Conservation (phyloP, 1,139 yeast species). For the Kodamaea suecica region DNA sequence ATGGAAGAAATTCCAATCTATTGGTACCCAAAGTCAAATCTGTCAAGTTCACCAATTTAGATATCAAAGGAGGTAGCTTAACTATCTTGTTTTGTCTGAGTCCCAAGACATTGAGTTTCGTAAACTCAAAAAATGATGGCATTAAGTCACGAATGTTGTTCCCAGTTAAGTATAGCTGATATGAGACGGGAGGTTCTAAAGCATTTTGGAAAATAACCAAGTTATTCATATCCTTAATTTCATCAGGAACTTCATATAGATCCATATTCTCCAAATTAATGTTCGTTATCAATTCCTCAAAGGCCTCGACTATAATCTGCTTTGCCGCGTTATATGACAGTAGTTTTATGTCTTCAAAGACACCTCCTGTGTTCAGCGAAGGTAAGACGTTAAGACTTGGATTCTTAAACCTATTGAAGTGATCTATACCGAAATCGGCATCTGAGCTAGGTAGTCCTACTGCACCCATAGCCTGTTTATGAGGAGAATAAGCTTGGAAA, state of each 20-base stretch:
- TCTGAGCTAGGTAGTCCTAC: constrained; percentile 33
- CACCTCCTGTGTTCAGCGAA: constrained; percentile 19
- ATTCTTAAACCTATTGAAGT: constrained; percentile 39
- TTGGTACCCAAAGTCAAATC: constrained; percentile 55
- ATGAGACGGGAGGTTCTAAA: constrained; percentile 30
- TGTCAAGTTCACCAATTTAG: constrained; percentile 37
- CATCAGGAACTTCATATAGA: constrained; percentile 49
- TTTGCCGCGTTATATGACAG: constrained; percentile 24
- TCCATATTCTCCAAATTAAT: constrained; percentile 44
- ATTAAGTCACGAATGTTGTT: constrained; percentile 51
- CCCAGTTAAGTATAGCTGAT: constrained; percentile 48
- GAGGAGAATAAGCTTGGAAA: constrained; percentile 12
- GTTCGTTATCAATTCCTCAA: constrained; percentile 37
- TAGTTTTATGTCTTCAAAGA: constrained; percentile 9
- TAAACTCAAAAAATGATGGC: constrained; percentile 48
- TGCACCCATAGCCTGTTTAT: constrained; percentile 4
- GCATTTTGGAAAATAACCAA: constrained; percentile 38
- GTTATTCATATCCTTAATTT: constrained; percentile 51
- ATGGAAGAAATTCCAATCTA: constrained; percentile 50
- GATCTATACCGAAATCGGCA: constrained; percentile 47
- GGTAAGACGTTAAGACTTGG: constrained; percentile 28
- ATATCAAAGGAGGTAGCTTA: constrained; percentile 52
- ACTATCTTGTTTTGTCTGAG: constrained; percentile 51
- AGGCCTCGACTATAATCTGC: constrained; percentile 34
- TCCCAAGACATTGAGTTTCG: constrained; percentile 51